Evolutionary conservation across 768 basidiomycete genomes (phyloP), one percentile per base, ranked within the genome.

Genomic region (Phaffia australis): DNA sequence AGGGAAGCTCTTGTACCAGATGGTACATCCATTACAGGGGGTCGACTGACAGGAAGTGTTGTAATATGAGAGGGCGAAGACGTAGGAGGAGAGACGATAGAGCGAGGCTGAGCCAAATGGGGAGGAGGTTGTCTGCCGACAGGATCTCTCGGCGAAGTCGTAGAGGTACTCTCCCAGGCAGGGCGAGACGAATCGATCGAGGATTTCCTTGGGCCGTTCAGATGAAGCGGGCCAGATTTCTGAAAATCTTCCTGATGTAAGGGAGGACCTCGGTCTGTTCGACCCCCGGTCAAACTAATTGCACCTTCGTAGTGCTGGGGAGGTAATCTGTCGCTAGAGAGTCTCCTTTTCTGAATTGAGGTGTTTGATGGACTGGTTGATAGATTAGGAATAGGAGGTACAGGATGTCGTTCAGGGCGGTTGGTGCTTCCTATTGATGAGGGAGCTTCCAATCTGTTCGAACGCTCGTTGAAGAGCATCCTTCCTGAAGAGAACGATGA

Each of bases 401-500:
- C 60, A 16, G 16, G 29, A 49, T 70, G 80, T 82, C 64, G 80
- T 83, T 71, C 21, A n/a, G 23, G 54, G 29, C 21, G 54, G 51
- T 48, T 55, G 60, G 30, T 48, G 48, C 9, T 57, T 51, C 30
- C 58, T 59, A 19, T 55, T 55, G 27, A 56, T 9, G 42, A 1
- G 30, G 59, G 89, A 2, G 89, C 88, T 76, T 98, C 94, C 64
- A 97, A 77, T 70, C 85, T 82, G 73, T 95, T 97, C 14, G 87
- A 88, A 3, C 87, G 85, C 72, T 94, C 95, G 73, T 99, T 98
- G 80, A 97, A 99, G n/a, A 99, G 80, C 0, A 85, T 85, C 51
- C 88, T 42, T 42, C 35, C 35, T 42, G 35, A 11, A 42, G 35
- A 42, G 11, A 42, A 42, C 11, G 35, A 83, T 46, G 87, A 81